These are phyloP conservation scores for Scheffersomyces segobiensis DNA, from an alignment of 1,139 yeast genomes.

Conservation along the genomic window DNA sequence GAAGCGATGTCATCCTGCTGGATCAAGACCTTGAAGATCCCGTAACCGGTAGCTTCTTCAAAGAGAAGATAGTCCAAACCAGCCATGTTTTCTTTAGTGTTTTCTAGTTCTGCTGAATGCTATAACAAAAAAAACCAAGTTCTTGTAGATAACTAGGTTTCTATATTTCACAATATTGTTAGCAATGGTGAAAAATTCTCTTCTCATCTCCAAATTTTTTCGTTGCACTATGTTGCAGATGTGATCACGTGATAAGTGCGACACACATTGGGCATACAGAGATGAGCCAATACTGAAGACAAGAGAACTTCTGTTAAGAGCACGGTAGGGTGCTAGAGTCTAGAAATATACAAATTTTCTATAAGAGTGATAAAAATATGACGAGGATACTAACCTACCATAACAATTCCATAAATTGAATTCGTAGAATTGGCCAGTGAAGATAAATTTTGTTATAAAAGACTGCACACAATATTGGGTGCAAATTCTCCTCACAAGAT, in stretches of 20 bases:
- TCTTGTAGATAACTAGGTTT: neutral
- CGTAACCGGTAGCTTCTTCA: slow-evolving; percentile 99
- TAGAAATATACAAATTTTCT: neutral
- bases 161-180: neutral
- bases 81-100: slow-evolving; percentile 36
- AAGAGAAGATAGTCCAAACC: slow-evolving; percentile 89
- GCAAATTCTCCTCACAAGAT: neutral
- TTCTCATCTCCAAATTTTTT: slow-evolving; percentile 13
- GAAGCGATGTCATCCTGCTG: slow-evolving; percentile 96
- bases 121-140: neutral
- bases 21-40: slow-evolving; percentile 87
- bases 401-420: neutral
- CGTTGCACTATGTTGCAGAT: slow-evolving; percentile 6
- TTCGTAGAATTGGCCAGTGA: neutral
- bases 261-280: neutral
- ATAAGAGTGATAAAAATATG: neutral
- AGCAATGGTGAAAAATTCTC: slow-evolving; percentile 14
- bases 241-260: neutral
- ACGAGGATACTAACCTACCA: no score
- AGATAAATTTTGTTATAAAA: neutral
- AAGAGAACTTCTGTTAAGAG: neutral
- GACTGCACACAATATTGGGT: neutral
- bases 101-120: neutral
- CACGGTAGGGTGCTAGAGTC: neutral
- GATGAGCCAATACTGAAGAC: neutral